Evolutionary conservation across 257 asterid species (phyloP).

Genomic region (Capsicum pubescens): DNA sequence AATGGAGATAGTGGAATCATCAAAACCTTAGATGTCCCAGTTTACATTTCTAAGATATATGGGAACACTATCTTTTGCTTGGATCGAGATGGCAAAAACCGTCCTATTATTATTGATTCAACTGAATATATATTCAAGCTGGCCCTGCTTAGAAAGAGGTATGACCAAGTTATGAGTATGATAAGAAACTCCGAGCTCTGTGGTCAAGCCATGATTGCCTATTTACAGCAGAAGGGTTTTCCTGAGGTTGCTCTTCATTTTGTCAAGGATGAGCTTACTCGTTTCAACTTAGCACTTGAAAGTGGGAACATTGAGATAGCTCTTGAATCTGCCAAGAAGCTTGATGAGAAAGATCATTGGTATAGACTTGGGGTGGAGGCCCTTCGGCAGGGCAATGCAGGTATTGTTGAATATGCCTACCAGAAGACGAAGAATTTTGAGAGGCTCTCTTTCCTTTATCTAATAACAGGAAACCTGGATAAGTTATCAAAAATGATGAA

Average conservation of each 20-base stretch:
- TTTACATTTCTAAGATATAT: constrained; percentile 81
- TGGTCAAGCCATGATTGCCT: constrained; percentile 99
- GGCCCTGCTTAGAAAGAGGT: constrained; percentile 73
- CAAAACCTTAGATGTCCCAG: constrained; percentile 89
- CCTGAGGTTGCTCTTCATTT: constrained; percentile 98
- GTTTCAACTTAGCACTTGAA: constrained; percentile 91
- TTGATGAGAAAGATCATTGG: constrained; percentile 94
- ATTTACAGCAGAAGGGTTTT: constrained; percentile 98
- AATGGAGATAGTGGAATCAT: constrained; percentile 97
- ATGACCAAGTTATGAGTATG: constrained; percentile 96
- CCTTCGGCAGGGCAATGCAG: constrained; percentile 96
- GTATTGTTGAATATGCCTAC: constrained; percentile 95
- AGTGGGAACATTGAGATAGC: constrained; percentile 97
- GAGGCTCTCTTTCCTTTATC: constrained; percentile 86
- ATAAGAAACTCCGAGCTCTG: constrained; percentile 90
- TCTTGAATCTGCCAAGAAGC: constrained; percentile 83
- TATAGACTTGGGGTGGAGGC: constrained; percentile 96
- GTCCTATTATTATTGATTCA: constrained; percentile 88
- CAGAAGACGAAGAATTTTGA: constrained; percentile 91
- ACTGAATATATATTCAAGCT: constrained; percentile 89
- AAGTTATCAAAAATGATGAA: constrained; percentile 91
- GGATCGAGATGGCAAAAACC: constrained; percentile 95
- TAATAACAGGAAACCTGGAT: constrained; percentile 82
- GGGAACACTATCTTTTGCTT: constrained; percentile 92
- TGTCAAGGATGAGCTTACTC: constrained; percentile 90